These are phyloP conservation scores for Haematococcus sp. DNA, from an alignment of 139 green algal genomes.

Conservation along the genomic window DNA sequence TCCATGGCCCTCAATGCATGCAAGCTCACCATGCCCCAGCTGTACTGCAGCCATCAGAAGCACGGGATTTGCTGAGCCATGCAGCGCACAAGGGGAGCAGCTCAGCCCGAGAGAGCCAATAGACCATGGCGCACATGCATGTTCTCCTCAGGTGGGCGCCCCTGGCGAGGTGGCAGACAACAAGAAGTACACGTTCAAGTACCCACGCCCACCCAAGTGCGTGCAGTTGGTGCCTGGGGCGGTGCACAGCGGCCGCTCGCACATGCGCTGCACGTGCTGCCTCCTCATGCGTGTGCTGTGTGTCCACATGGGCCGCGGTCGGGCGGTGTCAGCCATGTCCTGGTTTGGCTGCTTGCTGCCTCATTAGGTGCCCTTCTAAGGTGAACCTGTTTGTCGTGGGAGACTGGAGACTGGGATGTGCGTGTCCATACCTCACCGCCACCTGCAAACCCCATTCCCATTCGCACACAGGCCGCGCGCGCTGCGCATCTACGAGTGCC, in stretches of 20 bases:
- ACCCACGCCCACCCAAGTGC: constrained; percentile 75
- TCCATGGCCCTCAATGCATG: too few relatives aligned
- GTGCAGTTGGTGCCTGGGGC: background rate
- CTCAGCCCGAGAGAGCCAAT: too few relatives aligned
- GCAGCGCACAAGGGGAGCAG: too few relatives aligned
- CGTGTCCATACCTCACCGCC: background rate
- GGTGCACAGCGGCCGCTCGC: background rate
- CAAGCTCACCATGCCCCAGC: too few relatives aligned
- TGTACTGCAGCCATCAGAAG: too few relatives aligned
- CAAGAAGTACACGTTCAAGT: constrained; percentile 93
- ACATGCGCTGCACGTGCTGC: background rate
- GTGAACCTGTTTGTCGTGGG: too few relatives aligned
- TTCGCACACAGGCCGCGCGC: constrained; percentile 60
- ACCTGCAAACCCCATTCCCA: background rate
- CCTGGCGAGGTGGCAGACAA: constrained; percentile 60
- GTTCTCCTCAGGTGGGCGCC: constrained; percentile 40
- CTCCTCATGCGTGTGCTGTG: background rate
- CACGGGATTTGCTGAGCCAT: too few relatives aligned
- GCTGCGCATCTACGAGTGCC: constrained; percentile 98
- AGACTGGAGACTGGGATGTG: background rate
- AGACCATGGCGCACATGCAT: too few relatives aligned
- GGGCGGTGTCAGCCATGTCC: background rate
- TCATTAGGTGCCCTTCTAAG: too few relatives aligned
- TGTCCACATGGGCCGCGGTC: too few relatives aligned
- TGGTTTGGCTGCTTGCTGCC: too few relatives aligned